Conservation (phyloP, 139 green algal species). For the Closterium sp. region DNA sequence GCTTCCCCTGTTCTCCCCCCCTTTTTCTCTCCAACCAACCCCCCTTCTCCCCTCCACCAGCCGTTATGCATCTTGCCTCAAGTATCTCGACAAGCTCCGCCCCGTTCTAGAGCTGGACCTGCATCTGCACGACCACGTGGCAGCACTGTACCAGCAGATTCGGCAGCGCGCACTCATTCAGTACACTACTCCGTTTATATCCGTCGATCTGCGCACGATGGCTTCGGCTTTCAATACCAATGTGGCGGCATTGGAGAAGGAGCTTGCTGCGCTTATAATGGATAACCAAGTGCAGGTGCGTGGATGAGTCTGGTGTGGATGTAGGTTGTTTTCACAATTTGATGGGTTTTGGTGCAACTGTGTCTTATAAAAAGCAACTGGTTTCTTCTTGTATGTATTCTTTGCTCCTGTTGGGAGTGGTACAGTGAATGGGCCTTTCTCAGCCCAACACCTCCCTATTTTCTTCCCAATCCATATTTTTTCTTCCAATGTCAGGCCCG, state of each 20-base stretch:
- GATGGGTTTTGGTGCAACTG: background rate
- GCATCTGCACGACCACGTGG: slow-evolving; percentile 72
- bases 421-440: too few species aligned
- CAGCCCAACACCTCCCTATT: background rate
- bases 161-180: slow-evolving; percentile 75
- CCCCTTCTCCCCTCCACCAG: background rate
- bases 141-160: slow-evolving; percentile 63
- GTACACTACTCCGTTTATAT: slow-evolving; percentile 82
- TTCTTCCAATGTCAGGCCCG: slow-evolving; percentile 56
- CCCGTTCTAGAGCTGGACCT: slow-evolving; percentile 71
- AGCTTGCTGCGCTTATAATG: slow-evolving; percentile 80
- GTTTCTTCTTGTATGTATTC: background rate
- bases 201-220: slow-evolving; percentile 80
- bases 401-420: too few species aligned
- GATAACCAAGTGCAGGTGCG: slow-evolving; percentile 66
- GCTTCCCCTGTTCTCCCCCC: background rate
- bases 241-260: slow-evolving; percentile 67
- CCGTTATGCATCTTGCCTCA: slow-evolving; percentile 75
- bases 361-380: too few species aligned
- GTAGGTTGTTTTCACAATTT: background rate
- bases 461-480: background rate
- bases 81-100: slow-evolving; percentile 64
- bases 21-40: background rate
- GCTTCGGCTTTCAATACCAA: slow-evolving; percentile 73
- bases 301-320: background rate